Conservation (phyloP, 352 stramenopile genomes). For the Globisporangium splendens region DNA sequence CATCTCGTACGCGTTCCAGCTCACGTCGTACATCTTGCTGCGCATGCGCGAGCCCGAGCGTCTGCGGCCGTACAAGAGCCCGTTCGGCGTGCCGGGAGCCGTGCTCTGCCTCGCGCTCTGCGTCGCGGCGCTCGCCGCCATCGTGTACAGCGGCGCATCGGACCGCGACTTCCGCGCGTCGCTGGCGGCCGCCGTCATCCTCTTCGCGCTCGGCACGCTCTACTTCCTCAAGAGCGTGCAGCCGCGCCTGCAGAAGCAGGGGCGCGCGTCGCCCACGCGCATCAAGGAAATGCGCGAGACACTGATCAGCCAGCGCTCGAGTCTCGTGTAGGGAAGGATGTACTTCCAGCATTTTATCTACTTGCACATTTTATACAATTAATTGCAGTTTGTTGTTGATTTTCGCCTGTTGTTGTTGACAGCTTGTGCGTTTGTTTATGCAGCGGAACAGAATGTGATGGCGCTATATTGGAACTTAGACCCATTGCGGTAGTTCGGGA, state of each 20-base stretch:
- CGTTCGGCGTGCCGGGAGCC: slow-evolving; percentile 51
- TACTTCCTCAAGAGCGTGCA: slow-evolving; percentile 39
- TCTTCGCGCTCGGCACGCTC: slow-evolving; percentile 40
- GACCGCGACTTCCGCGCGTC: slow-evolving; percentile 57
- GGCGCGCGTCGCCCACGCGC: slow-evolving; percentile 14
- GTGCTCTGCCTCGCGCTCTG: slow-evolving; percentile 47
- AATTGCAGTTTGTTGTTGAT: no score
- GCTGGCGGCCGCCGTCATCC: slow-evolving; percentile 39
- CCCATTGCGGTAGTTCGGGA: no score
- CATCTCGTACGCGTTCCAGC: slow-evolving; percentile 65
- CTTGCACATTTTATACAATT: no score
- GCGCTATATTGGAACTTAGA: no score
- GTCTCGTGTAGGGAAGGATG: no score
- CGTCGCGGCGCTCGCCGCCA: slow-evolving; percentile 40
- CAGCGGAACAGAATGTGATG: no score
- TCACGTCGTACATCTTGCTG: slow-evolving; percentile 58
- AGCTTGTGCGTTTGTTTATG: no score
- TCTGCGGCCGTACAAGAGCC: slow-evolving; percentile 47
- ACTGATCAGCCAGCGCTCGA: slow-evolving; percentile 17
- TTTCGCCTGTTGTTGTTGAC: no score
- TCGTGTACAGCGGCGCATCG: slow-evolving; percentile 58
- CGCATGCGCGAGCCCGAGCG: slow-evolving; percentile 45
- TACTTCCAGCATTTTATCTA: no score
- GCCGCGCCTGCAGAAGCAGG: slow-evolving; percentile 15
- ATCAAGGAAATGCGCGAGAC: slow-evolving; percentile 29